These are phyloP conservation scores for Mentha longifolia DNA, from an alignment of 257 asterid species.

Conservation along the genomic window DNA sequence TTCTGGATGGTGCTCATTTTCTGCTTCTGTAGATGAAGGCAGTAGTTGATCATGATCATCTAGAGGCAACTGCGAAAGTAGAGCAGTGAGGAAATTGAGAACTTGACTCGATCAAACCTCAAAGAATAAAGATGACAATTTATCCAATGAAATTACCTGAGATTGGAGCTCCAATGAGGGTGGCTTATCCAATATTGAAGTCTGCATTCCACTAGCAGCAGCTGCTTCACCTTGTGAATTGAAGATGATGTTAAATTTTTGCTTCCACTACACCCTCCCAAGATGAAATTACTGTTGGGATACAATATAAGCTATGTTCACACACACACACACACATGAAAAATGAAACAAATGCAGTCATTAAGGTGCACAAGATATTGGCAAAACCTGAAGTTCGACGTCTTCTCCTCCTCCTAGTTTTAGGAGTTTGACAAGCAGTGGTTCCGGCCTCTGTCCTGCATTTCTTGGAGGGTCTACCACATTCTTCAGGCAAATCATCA, in stretches of 20 bases:
- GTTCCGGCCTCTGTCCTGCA: conserved; percentile 34
- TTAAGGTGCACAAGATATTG: conserved; percentile 1
- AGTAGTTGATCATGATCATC: conserved; percentile 5
- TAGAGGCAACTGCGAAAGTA: conserved; percentile 30
- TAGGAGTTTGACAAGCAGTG: conserved; percentile 1
- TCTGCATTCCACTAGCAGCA: background rate
- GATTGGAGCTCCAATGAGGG: conserved; percentile 21
- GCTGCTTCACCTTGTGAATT: conserved; percentile 30
- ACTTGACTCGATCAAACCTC: background rate
- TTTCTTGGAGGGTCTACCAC: conserved; percentile 29
- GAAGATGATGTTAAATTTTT: conserved; percentile 16
- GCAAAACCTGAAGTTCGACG: conserved; percentile 30
- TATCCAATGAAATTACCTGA: conserved; percentile 14
- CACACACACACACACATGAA: no score
- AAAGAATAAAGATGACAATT: background rate
- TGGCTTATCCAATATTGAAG: conserved; percentile 19
- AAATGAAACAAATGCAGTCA: background rate
- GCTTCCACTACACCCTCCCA: no score
- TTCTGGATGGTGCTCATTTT: no score
- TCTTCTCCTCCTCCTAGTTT: conserved; percentile 16
- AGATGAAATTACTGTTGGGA: no score
- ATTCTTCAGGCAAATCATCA: conserved; percentile 24
- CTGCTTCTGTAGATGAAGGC: background rate
- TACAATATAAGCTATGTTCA: background rate
- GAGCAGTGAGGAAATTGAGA: conserved; percentile 5